A percentile compares a stretch with the other conserved stretches of the same genome.
These are phyloP conservation scores for Suillus paluster DNA, from an alignment of 768 basidiomycete genomes.

Conservation along the genomic window DNA sequence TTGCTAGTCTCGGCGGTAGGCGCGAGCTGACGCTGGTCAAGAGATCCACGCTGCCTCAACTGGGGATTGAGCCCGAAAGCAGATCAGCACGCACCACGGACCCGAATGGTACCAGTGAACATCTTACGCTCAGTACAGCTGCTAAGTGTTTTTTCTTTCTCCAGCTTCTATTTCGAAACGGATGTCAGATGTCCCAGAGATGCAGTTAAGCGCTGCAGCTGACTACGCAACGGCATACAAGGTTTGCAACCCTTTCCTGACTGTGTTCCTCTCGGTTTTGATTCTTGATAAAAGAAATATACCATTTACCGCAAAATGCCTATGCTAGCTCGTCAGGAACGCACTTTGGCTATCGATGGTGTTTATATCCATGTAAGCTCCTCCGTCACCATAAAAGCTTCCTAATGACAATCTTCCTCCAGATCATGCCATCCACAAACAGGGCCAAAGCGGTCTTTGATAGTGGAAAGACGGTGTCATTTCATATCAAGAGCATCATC, in stretches of 20 bases:
- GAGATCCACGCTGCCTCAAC: conserved; percentile 70
- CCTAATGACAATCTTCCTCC: conserved; percentile 12
- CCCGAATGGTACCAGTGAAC: conserved; percentile 71
- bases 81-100: conserved; percentile 78
- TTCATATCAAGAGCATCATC: conserved; percentile 87
- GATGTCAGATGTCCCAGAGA: conserved; percentile 68
- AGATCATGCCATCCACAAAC: conserved; percentile 90
- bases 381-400: background rate
- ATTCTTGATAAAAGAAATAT: conserved; percentile 63
- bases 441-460: conserved; percentile 84
- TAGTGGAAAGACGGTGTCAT: conserved; percentile 88
- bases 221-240: conserved; percentile 90
- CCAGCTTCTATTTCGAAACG: conserved; percentile 93
- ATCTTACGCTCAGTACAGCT: background rate
- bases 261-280: background rate
- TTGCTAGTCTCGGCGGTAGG: no score
- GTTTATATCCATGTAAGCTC: conserved; percentile 83
- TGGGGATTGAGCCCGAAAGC: conserved; percentile 71
- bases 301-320: conserved; percentile 94
- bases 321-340: conserved; percentile 90
- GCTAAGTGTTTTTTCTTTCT: conserved; percentile 1
- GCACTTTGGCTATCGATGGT: conserved; percentile 92
- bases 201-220: conserved; percentile 59
- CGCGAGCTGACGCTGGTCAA: conserved; percentile 83
- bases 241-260: conserved; percentile 42